phyloP scores from a whole-genome alignment of 2,329 filamentous ascomycete genomes.

The Rutstroemia sp. region DNA sequence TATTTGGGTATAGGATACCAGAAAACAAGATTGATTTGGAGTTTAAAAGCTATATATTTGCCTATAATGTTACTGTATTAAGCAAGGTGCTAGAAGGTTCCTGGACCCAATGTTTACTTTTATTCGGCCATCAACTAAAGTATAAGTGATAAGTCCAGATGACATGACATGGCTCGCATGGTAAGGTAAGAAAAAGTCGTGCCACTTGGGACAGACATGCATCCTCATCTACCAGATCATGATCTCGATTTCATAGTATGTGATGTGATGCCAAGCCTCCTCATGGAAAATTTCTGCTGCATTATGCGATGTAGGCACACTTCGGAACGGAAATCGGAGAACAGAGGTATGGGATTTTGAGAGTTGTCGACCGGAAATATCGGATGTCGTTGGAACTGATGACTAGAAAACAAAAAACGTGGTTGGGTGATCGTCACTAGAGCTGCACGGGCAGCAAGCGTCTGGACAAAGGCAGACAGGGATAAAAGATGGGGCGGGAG shows the following conservation, averaged over 20 bases:
- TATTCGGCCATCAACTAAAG: too few species aligned
- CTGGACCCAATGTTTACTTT: too few species aligned
- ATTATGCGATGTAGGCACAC: background rate
- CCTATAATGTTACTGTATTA: too few species aligned
- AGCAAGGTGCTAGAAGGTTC: too few species aligned
- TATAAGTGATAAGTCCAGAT: background rate
- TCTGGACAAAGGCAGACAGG: too few species aligned
- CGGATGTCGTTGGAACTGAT: constrained; percentile 3
- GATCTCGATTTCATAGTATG: background rate
- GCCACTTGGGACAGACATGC: background rate
- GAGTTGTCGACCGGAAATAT: background rate
- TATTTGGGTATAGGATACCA: too few species aligned
- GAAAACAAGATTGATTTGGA: too few species aligned
- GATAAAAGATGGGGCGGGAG: too few species aligned
- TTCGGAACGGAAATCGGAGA: background rate
- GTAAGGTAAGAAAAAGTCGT: background rate
- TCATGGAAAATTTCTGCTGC: background rate
- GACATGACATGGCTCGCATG: background rate
- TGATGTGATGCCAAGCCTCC: background rate
- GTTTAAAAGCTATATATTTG: too few species aligned
- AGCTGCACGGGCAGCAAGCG: background rate
- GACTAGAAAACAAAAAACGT: background rate
- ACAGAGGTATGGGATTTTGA: background rate
- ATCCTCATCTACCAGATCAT: too few species aligned
- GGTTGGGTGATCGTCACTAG: constrained; percentile 3